These are phyloP conservation scores for Hymenoscyphus fructigenus DNA, from an alignment of 2,329 filamentous ascomycete genomes.

Conservation along the genomic window DNA sequence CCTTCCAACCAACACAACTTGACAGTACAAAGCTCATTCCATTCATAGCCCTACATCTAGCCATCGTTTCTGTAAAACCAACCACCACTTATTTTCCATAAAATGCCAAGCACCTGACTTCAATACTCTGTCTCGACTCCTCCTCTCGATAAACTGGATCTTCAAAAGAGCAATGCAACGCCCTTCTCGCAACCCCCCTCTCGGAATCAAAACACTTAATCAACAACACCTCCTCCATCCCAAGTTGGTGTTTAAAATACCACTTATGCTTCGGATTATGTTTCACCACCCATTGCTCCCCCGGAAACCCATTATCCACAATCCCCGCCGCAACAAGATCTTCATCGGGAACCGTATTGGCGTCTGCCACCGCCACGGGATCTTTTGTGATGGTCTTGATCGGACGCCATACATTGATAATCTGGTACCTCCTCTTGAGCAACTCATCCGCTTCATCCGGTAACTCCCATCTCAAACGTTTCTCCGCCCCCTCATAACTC, in stretches of 20 bases:
- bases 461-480: slow-evolving; percentile 67
- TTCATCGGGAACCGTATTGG: slow-evolving; percentile 51
- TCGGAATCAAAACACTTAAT: slow-evolving; percentile 75
- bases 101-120: slow-evolving; percentile 79
- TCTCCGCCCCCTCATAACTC: slow-evolving; percentile 61
- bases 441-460: slow-evolving; percentile 62
- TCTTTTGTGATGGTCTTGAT: slow-evolving; percentile 56
- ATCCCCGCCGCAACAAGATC: slow-evolving; percentile 74
- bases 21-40: neutral
- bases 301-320: slow-evolving; percentile 66
- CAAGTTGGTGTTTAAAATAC: slow-evolving; percentile 66
- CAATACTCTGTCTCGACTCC: slow-evolving; percentile 79
- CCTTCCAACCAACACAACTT: too few species aligned
- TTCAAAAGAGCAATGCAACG: slow-evolving; percentile 67
- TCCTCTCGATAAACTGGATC: slow-evolving; percentile 68
- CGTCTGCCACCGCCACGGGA: slow-evolving; percentile 58
- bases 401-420: slow-evolving; percentile 76
- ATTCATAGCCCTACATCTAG: neutral
- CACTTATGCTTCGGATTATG: slow-evolving; percentile 65
- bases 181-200: slow-evolving; percentile 38
- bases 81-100: slow-evolving; percentile 9
- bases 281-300: slow-evolving; percentile 71
- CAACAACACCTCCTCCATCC: slow-evolving; percentile 69
- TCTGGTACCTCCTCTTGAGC: slow-evolving; percentile 67
- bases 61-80: neutral